A percentile compares a stretch with the other conserved stretches of the same genome.
phyloP scores from a whole-genome alignment of 495 filamentous ascomycete genomes.

The Lasiosphaeris hirsuta region DNA sequence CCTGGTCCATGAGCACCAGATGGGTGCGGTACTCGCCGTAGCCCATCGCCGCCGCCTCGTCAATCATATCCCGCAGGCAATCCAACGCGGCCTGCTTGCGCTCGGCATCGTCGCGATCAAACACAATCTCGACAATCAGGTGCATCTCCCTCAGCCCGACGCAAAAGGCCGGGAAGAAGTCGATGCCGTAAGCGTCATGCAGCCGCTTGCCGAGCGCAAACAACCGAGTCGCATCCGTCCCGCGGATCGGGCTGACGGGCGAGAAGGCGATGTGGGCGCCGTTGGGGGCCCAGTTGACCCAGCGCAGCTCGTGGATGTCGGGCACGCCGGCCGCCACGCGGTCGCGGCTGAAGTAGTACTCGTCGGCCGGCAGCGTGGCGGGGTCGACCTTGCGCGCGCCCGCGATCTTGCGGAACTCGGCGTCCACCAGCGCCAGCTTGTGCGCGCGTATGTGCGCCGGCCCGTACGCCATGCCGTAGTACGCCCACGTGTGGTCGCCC shows the following conservation, averaged over 20 bases:
- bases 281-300: constrained; percentile 58
- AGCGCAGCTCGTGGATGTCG: constrained; percentile 47
- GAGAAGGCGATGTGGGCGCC: constrained; percentile 54
- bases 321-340: constrained; percentile 41
- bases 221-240: constrained; percentile 45
- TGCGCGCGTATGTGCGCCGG: constrained; percentile 40
- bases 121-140: constrained; percentile 56
- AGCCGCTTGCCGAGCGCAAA: constrained; percentile 40
- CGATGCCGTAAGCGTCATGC: constrained; percentile 43
- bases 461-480: constrained; percentile 55
- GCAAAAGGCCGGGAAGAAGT: constrained; percentile 50
- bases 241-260: constrained; percentile 53
- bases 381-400: constrained; percentile 49
- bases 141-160: constrained; percentile 57
- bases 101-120: constrained; percentile 43
- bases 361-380: constrained; percentile 31
- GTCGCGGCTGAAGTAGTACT: constrained; percentile 34
- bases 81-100: constrained; percentile 35
- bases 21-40: constrained; percentile 60
- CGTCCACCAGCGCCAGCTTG: constrained; percentile 45
- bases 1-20: constrained; percentile 53
- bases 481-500: constrained; percentile 50
- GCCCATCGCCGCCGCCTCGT: constrained; percentile 45
- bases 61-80: constrained; percentile 46
- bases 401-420: constrained; percentile 41